Percentiles rank a stretch among this genome's conserved stretches.
phyloP scores from a whole-genome alignment of 2,329 filamentous ascomycete species.

The Apiospora koreana region DNA sequence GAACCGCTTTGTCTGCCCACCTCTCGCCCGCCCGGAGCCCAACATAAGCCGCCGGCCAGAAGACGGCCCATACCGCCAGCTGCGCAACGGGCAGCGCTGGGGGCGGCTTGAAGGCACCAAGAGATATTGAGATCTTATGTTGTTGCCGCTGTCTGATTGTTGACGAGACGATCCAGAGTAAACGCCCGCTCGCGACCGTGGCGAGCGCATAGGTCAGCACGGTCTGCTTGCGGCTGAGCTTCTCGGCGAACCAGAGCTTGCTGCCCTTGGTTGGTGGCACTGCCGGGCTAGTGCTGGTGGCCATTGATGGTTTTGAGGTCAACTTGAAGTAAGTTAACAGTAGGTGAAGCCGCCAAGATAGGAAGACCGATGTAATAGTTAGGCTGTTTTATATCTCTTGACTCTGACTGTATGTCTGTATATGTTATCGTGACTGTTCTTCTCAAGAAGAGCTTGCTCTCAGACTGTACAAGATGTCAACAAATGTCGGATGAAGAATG shows the following conservation, averaged over 20 bases:
- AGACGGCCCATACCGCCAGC: slow-evolving; percentile 17
- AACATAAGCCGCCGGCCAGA: slow-evolving; percentile 14
- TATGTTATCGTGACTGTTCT: neutral
- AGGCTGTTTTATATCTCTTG: neutral
- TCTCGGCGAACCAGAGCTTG: slow-evolving; percentile 7
- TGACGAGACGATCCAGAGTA: slow-evolving; percentile 2
- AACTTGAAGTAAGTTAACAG: neutral
- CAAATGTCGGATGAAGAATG: neutral
- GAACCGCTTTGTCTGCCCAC: slow-evolving; percentile 14
- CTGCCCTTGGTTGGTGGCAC: neutral
- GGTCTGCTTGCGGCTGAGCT: neutral
- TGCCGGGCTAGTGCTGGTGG: neutral
- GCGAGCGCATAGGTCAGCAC: neutral
- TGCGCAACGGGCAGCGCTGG: neutral
- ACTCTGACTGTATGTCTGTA: neutral
- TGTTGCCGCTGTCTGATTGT: slow-evolving; percentile 4
- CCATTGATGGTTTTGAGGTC: neutral
- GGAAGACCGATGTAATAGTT: neutral
- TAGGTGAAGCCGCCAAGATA: neutral
- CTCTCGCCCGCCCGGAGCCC: slow-evolving; percentile 12
- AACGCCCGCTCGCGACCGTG: neutral
- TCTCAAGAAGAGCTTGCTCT: neutral
- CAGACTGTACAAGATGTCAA: neutral
- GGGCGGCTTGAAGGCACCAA: neutral
- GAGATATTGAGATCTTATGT: neutral